Evolutionary conservation across 2,329 filamentous ascomycete species (phyloP), one percentile per base, ranked within the genome.

Genomic region (Aspergillus transmontanensis): DNA sequence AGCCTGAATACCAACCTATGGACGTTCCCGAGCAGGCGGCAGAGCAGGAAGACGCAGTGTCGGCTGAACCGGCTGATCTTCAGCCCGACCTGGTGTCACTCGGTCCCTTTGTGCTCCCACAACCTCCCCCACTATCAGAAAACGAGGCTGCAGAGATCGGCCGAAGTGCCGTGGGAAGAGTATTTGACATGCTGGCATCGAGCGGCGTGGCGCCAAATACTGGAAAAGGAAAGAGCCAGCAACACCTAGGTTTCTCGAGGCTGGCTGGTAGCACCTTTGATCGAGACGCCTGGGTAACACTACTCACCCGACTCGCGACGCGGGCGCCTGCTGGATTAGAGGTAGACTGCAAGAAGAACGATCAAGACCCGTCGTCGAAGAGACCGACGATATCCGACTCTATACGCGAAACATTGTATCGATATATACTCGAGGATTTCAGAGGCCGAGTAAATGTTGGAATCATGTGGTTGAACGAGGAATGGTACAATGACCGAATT

Each of bases 391-490:
- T 84, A 80, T 59, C 85, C 69, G 86, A 91, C 72, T 85, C 85
- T 6, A 93, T 98, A 68, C 88, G 95, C 58, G 90, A 96, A 69
- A 85, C 88, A 9, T 82, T 99, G 1, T 95, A 93, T 78, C 85
- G 87, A 59, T 97, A 96, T 75, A 86, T 98, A 55, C 86, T 98
- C 66, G 93, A 96, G 67, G 94, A 98, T 75, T 99, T 97, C 80
- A 89, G 94, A 60, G 89, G 86, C 66, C 89, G 95, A 50, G 94
- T 98, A 66, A 94, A 96, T 69, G 87, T 95, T 26, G 94, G 93
- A 1, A 93, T 98, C 58, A 89, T 90, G 9, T 99, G 95, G 95
- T 84, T 99, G 19, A 96, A 90, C 71, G 95, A 99, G 77, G 95
- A 99, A 79, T 99, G 95, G 94, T 98, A 97, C 78, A 96, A 94